Conservation (phyloP, 257 asterid species). For the Nicotiana noctiflora region DNA sequence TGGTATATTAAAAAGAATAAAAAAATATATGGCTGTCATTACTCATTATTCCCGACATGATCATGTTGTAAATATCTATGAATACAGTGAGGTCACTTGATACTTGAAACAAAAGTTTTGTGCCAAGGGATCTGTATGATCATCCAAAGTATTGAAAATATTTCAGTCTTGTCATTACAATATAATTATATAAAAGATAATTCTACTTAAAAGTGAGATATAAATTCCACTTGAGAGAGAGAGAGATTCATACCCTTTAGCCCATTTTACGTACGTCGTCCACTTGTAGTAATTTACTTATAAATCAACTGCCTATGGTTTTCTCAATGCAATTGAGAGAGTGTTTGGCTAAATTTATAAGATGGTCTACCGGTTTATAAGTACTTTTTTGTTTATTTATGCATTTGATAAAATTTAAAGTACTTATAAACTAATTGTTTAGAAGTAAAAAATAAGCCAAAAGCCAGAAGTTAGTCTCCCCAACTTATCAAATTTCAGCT, state of each 20-base stretch:
- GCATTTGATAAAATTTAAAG: no score
- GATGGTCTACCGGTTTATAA: no score
- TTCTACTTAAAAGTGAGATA: not conserved
- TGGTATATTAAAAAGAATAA: not conserved
- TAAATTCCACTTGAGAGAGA: not conserved
- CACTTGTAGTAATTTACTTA: not conserved
- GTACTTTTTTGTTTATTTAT: no score
- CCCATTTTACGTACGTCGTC: slow-evolving; percentile 3
- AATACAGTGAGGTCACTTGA: not conserved
- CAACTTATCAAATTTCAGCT: no score
- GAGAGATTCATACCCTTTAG: slow-evolving; percentile 16
- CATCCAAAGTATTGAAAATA: not conserved
- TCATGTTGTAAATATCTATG: not conserved
- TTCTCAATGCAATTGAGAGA: not conserved
- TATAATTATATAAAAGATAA: not conserved
- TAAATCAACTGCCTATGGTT: not conserved
- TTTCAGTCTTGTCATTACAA: slow-evolving; percentile 20
- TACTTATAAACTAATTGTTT: no score
- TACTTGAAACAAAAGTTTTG: slow-evolving; percentile 10
- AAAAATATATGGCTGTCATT: not conserved
- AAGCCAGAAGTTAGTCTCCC: no score
- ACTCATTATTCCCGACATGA: not conserved
- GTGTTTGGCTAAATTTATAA: no score
- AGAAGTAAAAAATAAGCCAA: no score
- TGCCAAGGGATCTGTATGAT: slow-evolving; percentile 39